A percentile compares a stretch with the other conserved stretches of the same genome.
These are phyloP conservation scores for Beta macrorhiza DNA, from an alignment of 179 eudicot species.

Conservation along the genomic window DNA sequence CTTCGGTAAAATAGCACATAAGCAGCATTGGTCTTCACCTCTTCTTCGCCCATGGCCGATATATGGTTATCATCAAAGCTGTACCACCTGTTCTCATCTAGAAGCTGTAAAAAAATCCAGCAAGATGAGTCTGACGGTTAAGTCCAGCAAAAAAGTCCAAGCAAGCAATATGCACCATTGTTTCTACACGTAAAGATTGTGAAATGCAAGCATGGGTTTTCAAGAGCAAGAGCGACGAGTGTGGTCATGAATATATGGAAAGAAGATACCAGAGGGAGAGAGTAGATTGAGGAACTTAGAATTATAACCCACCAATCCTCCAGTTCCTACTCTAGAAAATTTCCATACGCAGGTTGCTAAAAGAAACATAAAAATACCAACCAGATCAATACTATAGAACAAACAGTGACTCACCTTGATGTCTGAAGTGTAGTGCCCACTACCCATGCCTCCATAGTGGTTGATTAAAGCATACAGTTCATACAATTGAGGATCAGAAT, in stretches of 20 bases:
- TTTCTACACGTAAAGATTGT: background rate
- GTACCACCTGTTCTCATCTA: slow-evolving; percentile 87
- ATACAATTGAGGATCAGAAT: slow-evolving; percentile 64
- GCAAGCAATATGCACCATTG: background rate
- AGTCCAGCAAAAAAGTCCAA: background rate
- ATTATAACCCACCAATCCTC: background rate
- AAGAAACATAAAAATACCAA: background rate
- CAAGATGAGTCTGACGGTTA: background rate
- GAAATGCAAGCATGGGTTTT: background rate
- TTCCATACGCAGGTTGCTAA: background rate
- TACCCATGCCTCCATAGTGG: slow-evolving; percentile 96
- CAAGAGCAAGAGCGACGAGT: background rate
- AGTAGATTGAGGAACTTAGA: too few relatives aligned
- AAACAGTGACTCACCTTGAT: slow-evolving; percentile 67
- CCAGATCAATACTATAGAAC: background rate
- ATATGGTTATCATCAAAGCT: slow-evolving; percentile 85
- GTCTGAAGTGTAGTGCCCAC: slow-evolving; percentile 97
- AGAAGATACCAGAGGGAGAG: too few relatives aligned
- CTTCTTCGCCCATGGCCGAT: slow-evolving; percentile 67
- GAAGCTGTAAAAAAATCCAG: slow-evolving; percentile 46
- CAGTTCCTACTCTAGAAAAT: background rate
- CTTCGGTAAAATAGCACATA: slow-evolving; percentile 83
- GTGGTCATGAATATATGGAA: background rate
- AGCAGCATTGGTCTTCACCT: slow-evolving; percentile 75
- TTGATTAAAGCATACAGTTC: slow-evolving; percentile 91